Conservation (phyloP, 345 rosid genomes). For the Lepidium aucheri region DNA sequence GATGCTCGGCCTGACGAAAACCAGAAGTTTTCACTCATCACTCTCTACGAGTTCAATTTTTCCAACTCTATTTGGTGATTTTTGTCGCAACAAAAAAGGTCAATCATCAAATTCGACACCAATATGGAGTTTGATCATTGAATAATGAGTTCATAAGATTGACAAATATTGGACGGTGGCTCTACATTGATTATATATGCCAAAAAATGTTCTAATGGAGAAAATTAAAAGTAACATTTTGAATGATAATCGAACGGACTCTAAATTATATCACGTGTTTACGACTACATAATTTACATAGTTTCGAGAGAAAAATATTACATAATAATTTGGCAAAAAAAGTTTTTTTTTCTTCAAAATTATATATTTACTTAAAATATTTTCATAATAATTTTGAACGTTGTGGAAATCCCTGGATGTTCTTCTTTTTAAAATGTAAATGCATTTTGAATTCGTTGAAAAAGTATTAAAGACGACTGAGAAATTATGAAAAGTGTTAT, state of each 20-base stretch:
- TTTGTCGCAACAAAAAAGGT: neutral
- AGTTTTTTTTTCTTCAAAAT: no score
- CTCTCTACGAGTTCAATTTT: no score
- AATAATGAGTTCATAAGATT: neutral
- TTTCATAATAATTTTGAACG: neutral
- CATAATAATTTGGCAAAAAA: no score
- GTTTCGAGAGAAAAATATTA: no score
- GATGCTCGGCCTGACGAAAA: no score
- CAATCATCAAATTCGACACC: neutral
- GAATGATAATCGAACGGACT: neutral
- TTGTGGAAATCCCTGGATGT: neutral
- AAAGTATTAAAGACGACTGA: neutral
- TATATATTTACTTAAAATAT: neutral
- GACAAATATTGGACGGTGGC: slow-evolving; percentile 21
- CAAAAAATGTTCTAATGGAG: neutral
- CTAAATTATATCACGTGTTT: no score
- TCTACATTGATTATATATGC: neutral
- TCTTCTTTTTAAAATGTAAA: neutral
- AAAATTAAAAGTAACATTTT: neutral
- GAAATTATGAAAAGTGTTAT: neutral
- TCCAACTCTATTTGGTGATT: neutral
- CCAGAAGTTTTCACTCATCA: no score
- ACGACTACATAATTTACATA: no score
- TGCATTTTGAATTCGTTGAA: neutral
- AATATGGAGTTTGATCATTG: neutral